Evolutionary conservation across 192 early-diverging fungal genomes (phyloP).

Genomic region (Coemansia sp.): DNA sequence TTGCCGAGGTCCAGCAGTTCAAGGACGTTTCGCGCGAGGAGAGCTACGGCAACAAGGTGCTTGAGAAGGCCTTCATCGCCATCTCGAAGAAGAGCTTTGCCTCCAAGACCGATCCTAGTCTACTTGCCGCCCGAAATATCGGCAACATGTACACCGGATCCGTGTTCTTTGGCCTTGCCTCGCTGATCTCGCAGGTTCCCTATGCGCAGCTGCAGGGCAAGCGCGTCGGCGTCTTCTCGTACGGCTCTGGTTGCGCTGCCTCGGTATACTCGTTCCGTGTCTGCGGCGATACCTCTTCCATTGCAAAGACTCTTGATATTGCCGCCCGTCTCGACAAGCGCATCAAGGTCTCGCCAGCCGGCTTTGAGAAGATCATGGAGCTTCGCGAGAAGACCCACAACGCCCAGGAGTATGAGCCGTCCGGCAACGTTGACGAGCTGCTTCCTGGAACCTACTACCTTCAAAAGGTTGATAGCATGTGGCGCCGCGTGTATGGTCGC

Average conservation of each 20-base stretch:
- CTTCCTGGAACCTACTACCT: constrained; percentile 89
- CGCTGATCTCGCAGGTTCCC: constrained; percentile 74
- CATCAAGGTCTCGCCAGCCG: constrained; percentile 70
- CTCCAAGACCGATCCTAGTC: constrained; percentile 73
- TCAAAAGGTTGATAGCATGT: constrained; percentile 86
- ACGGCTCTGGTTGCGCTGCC: constrained; percentile 94
- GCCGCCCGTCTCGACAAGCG: constrained; percentile 71
- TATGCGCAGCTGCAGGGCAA: constrained; percentile 75
- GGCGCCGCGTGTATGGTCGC: constrained; percentile 84
- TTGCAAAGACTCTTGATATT: constrained; percentile 68
- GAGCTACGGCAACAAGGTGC: constrained; percentile 81
- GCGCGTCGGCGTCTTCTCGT: constrained; percentile 89
- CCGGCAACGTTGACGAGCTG: constrained; percentile 65
- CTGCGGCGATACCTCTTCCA: constrained; percentile 60
- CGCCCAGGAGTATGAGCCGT: constrained; percentile 76
- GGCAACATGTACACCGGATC: constrained; percentile 94
- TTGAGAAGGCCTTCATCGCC: constrained; percentile 90
- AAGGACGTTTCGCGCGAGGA: constrained; percentile 62
- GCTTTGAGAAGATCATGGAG: constrained; percentile 79
- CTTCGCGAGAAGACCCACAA: constrained; percentile 89
- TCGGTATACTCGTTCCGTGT: constrained; percentile 94
- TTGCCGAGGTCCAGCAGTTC: constrained; percentile 60
- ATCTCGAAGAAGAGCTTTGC: constrained; percentile 75
- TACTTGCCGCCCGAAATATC: constrained; percentile 83
- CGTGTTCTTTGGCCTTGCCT: constrained; percentile 74